These are phyloP conservation scores for Verticillium nonalfalfae DNA, from an alignment of 2,329 filamentous ascomycete genomes.

Conservation along the genomic window DNA sequence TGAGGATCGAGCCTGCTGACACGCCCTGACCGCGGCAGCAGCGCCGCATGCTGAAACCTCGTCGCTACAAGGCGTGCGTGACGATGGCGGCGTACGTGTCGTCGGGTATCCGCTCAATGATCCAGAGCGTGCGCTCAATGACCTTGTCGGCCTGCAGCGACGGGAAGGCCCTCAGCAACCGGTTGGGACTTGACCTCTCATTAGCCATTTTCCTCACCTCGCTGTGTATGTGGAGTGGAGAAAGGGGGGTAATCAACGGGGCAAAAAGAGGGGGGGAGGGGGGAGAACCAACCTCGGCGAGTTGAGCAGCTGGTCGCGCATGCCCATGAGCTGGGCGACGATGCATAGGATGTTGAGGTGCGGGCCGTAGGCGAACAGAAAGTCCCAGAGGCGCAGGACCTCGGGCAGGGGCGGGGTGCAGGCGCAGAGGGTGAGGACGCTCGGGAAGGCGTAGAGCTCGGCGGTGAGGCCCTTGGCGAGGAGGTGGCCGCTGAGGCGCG, in stretches of 20 bases:
- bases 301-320: conserved; percentile 75
- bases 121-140: conserved; percentile 76
- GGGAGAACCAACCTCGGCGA: conserved; percentile 63
- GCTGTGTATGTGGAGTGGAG: no score
- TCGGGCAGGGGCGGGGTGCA: conserved; percentile 94
- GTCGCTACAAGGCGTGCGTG: conserved; percentile 64
- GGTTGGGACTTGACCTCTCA: conserved; percentile 64
- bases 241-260: no score
- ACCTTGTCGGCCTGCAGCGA: conserved; percentile 77
- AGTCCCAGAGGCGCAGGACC: conserved; percentile 92
- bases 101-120: conserved; percentile 84
- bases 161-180: conserved; percentile 82
- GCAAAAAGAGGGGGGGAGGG: no score
- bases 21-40: no score
- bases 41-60: no score
- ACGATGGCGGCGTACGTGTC: conserved; percentile 89
- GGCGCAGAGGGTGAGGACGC: conserved; percentile 87
- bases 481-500: conserved; percentile 77
- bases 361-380: conserved; percentile 89
- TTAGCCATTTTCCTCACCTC: no score
- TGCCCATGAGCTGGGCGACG: conserved; percentile 86
- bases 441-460: conserved; percentile 94
- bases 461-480: conserved; percentile 83
- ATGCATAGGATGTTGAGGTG: conserved; percentile 96
- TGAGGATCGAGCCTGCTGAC: no score